Base-by-base conservation (phyloP, 768 basidiomycete species). In the Xerocomus potaroensis region DNA sequence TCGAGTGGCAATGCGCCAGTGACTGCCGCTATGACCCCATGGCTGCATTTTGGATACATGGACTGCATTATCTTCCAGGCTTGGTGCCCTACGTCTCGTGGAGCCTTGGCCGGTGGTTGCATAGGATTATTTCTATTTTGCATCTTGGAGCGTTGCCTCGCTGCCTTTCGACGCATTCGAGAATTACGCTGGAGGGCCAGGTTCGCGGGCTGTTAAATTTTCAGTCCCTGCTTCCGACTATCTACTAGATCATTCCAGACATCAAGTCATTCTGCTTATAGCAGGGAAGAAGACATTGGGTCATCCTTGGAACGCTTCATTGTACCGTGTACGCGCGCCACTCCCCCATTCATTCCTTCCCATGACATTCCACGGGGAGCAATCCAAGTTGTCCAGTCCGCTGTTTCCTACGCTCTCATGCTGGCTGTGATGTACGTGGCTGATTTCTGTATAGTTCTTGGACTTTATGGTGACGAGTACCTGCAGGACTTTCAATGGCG, bases 401-500 rank as follows among this genome's bases (percentile, higher is more conserved):
- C 80, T 18, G 57, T 93, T 18, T 69, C 68, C 21, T 94, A 89
- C 55, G 54, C 72, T 5, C 75, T 94, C 47, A 94, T 95, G 91
- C 64, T 91, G 61, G 80, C 78, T 8, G 74, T 88, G 57, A 91
- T 91, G 88, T 90, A 65, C 66, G 83, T 34, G 18, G 18, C 32
- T 38, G 9, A 11, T 15, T 15, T 16, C 32, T 50, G 24, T 31
- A 41, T 11, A n/a, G n/a, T n/a, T n/a, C n/a, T n/a, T n/a, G n/a
- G n/a, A n/a, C n/a, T n/a, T n/a, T n/a, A n/a, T n/a, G n/a, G n/a
- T n/a, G n/a, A n/a, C n/a, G 19, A 43, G 31, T 30, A 9, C 51
- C 36, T 51, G 45, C 59, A 94, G 91, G 92, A 87, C 87, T 6
- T 93, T 87, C 68, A 82, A 91, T 54, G 83, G 76, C 5, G 83